Evolutionary conservation across 257 asterid genomes (phyloP), one percentile per base, ranked within the genome.

Genomic region (Apocynum venetum): DNA sequence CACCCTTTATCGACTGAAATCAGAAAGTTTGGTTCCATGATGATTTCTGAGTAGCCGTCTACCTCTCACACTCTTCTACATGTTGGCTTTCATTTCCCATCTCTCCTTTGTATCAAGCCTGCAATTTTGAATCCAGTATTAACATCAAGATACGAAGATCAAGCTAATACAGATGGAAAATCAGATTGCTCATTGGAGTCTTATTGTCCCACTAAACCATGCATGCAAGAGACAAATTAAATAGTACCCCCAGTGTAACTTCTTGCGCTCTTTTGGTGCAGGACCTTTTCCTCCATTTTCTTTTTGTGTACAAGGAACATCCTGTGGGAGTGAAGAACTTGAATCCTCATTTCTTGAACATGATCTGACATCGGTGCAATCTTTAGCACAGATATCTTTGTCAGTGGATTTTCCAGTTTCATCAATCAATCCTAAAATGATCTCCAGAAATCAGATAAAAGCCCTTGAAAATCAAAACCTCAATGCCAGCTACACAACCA

Each of bases 41-140:
- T 4, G 49, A n/a, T 38, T 38, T 15, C 72, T 25, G 43, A 19
- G 19, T 10, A 63, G 70, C 70, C 13, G 49, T 49, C 57, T 49
- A 13, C 25, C 60, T 35, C 41, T 9, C 4, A 51, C 43, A 2
- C 15, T 55, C 71, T 71, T 55, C 82, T 85, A 93, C 98, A 93
- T 93, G 88, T 93, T 93, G 82, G 98, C 87, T 84, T 93, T 93
- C 81, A 93, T 91, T 80, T 93, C 98, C 98, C 97, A 93, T 78
- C 94, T 85, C 82, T 91, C 94, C 80, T 88, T 93, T 3, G 92
- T 80, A 80, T 90, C 98, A 61, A 93, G 97, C 86, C 98, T 91
- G 36, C 70, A 73, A 19, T 71, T 64, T 78, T 19, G 4, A 49
- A 4, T 51, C 71, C 75, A 60, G 19, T n/a, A 44, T 41, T 48